phyloP scores from a whole-genome alignment of 768 basidiomycete genomes.

The Boletus sp. region DNA sequence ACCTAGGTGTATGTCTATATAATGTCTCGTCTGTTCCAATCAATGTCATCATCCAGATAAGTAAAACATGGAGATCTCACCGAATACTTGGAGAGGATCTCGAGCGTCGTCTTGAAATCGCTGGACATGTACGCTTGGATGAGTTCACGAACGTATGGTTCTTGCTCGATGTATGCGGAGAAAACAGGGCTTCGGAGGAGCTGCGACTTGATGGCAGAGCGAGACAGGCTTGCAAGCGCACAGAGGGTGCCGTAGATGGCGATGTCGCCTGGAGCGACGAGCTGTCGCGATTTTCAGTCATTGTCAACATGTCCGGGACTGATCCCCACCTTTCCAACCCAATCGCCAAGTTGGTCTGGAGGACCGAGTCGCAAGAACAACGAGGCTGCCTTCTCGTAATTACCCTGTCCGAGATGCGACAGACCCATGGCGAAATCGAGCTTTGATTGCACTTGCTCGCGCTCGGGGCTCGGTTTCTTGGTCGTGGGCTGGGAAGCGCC shows the following conservation, averaged over 20 bases:
- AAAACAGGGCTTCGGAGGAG: constrained; percentile 71
- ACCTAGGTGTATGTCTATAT: constrained; percentile 74
- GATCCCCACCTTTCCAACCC: constrained; percentile 63
- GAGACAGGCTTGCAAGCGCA: constrained; percentile 73
- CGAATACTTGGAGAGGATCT: constrained; percentile 68
- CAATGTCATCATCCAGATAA: not conserved
- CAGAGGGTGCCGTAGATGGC: constrained; percentile 86
- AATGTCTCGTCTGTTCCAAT: constrained; percentile 64
- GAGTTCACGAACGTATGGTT: constrained; percentile 83
- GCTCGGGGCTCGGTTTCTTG: constrained; percentile 50
- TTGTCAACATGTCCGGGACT: not conserved
- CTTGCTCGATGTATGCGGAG: constrained; percentile 77
- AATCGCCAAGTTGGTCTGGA: constrained; percentile 67
- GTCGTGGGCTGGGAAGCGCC: constrained; percentile 21
- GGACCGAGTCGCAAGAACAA: constrained; percentile 69
- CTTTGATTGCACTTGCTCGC: constrained; percentile 70
- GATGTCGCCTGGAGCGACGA: constrained; percentile 79
- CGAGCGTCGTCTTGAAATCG: constrained; percentile 81
- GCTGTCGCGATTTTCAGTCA: constrained; percentile 27
- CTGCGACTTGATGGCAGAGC: constrained; percentile 66
- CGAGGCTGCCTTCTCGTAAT: constrained; percentile 79
- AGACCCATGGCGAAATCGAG: constrained; percentile 82
- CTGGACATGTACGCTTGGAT: constrained; percentile 84
- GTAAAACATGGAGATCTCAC: constrained; percentile 37
- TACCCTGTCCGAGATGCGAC: constrained; percentile 65